Evolutionary conservation across 176 grass and related monocot genomes (phyloP), one percentile per base, ranked within the genome.

Genomic region (Leersia perrieri): DNA sequence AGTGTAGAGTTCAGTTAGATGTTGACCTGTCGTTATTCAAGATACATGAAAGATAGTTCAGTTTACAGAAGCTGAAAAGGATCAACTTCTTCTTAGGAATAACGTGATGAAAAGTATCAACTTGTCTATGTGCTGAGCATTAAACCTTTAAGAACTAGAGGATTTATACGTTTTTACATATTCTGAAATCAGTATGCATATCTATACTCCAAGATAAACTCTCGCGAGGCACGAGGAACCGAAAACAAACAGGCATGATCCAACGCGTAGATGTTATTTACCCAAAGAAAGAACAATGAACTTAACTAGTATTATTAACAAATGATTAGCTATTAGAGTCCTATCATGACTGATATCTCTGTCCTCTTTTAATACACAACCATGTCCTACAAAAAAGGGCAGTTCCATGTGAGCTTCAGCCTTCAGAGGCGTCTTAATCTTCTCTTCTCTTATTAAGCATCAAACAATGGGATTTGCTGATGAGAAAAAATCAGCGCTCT

Each of bases 351-450:
- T 84, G 45, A 69, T 84, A 86, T 89, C 78, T 67, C 68, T 84
- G 63, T 68, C 26, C 51, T 74, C 33, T 60, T 89, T 86, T 39
- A 82, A 38, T 72, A 85, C 66, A 5, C 66, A 67, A 7, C 29
- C 7, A 40, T 72, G 83, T 78, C 60, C 66, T 86, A 49, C 65
- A 73, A 65, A 58, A 61, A 47, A 53, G 88, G 66, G 12, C 65
- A 75, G 33, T 65, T 76, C 88, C 88, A 85, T 90, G 88, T 86
- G 88, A 68, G 31, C 66, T 77, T 77, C 66, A 85, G 77, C 25
- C 66, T 77, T 77, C 66, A 85, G 77, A 60, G 28, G 57, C 57
- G 33, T 64, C 77, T 44, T 85, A 81, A 89, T 85, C 76, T 68
- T 77, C 44, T 73, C 9, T 53, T 80, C 33, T 65, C 9, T n/a